Percentiles rank a stretch among this genome's conserved stretches.
phyloP scores from a whole-genome alignment of 1,284 basidiomycete species.

The Ustilago lituana region DNA sequence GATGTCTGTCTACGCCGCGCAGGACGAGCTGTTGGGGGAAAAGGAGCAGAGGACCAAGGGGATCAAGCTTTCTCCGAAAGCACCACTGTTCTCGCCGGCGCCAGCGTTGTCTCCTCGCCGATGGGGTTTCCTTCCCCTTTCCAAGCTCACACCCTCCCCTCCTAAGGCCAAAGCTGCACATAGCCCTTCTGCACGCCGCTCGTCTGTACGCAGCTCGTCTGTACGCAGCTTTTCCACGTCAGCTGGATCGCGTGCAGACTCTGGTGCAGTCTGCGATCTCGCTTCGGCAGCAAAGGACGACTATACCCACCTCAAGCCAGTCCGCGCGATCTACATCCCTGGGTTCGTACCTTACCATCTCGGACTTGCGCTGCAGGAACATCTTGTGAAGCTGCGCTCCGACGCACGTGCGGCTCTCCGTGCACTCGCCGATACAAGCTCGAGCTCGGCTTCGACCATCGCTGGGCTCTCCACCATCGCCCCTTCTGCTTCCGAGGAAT shows the following conservation, averaged over 20 bases:
- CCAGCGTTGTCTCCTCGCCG: constrained; percentile 15
- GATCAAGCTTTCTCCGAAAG: not conserved
- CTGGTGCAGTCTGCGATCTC: constrained; percentile 13
- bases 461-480: constrained; percentile 70
- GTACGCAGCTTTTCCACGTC: constrained; percentile 18
- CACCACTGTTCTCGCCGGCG: not conserved
- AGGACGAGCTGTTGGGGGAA: constrained; percentile 14
- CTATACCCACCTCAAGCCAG: constrained; percentile 25
- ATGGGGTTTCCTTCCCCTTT: not conserved
- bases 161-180: too few relatives aligned
- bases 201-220: not conserved
- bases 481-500: constrained; percentile 71
- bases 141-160: too few relatives aligned
- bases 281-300: constrained; percentile 22
- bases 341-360: constrained; percentile 60
- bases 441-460: constrained; percentile 71
- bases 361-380: constrained; percentile 61
- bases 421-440: constrained; percentile 78
- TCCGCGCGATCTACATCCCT: constrained; percentile 52
- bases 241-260: not conserved
- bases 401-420: constrained; percentile 72
- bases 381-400: constrained; percentile 52
- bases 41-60: not conserved
- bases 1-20: constrained; percentile 1
- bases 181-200: too few relatives aligned